These are phyloP conservation scores for Usnea hakonensis DNA, from an alignment of 495 filamentous ascomycete genomes.

Conservation along the genomic window DNA sequence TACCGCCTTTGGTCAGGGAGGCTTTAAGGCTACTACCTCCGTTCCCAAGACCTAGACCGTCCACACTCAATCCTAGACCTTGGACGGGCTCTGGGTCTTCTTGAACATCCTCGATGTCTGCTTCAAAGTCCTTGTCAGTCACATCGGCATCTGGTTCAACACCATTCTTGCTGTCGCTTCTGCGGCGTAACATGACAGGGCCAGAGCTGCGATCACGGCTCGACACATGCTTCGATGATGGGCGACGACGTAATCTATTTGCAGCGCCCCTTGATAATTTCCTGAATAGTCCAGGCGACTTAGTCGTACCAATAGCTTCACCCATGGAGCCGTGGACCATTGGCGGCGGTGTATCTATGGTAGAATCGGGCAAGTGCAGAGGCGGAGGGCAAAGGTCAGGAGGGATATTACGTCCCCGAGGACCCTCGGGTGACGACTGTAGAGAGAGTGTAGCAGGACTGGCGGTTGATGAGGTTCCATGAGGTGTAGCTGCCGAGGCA, in stretches of 20 bases:
- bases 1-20: conserved; percentile 29
- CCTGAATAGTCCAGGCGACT: conserved; percentile 55
- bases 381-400: conserved; percentile 34
- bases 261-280: conserved; percentile 58
- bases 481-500: conserved; percentile 15
- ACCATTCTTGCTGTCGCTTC: conserved; percentile 77
- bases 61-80: conserved; percentile 11
- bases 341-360: conserved; percentile 37
- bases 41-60: conserved; percentile 10
- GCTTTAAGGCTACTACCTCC: conserved; percentile 7
- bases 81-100: conserved; percentile 18
- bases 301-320: conserved; percentile 41
- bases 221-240: conserved; percentile 62
- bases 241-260: conserved; percentile 57
- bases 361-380: conserved; percentile 50
- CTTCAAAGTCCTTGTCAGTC: conserved; percentile 47
- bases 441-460: conserved; percentile 45
- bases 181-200: conserved; percentile 74
- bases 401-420: conserved; percentile 37
- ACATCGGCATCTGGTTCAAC: conserved; percentile 45
- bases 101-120: conserved; percentile 59
- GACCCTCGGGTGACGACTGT: conserved; percentile 44
- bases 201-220: conserved; percentile 81
- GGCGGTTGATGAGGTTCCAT: conserved; percentile 26
- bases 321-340: conserved; percentile 45